phyloP scores from a whole-genome alignment of 306 rosid species.

The Prinsepia uniflora region DNA sequence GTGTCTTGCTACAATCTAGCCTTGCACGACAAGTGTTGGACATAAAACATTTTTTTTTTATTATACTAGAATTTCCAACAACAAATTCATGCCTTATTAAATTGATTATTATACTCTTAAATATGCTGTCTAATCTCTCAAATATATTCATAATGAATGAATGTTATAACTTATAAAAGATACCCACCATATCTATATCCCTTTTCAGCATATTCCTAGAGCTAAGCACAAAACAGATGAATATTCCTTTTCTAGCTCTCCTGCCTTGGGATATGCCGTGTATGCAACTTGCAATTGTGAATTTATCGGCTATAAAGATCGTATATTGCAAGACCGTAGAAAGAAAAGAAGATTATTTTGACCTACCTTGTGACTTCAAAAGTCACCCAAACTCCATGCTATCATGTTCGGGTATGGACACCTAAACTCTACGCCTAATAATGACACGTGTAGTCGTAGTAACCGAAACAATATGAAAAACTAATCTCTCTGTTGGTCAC shows the following conservation, averaged over 20 bases:
- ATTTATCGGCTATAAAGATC: not conserved
- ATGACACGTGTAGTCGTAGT: not conserved
- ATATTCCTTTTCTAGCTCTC: conserved; percentile 56
- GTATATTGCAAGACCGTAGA: no score
- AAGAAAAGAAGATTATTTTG: not conserved
- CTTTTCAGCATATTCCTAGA: conserved; percentile 59
- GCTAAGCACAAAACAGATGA: conserved; percentile 43
- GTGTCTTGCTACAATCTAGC: no score
- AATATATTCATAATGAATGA: not conserved
- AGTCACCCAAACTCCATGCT: conserved; percentile 12
- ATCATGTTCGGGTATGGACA: not conserved
- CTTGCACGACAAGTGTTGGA: no score
- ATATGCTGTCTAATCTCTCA: not conserved
- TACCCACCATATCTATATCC: conserved; percentile 25
- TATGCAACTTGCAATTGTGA: not conserved
- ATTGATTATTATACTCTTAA: not conserved
- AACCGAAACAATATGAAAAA: not conserved
- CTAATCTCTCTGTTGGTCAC: not conserved
- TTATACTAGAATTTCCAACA: conserved; percentile 1
- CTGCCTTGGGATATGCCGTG: conserved; percentile 43
- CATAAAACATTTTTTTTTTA: no score
- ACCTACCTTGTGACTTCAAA: not conserved
- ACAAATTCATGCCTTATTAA: not conserved
- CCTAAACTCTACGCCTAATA: no score
- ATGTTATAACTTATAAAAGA: conserved; percentile 1